phyloP scores from a whole-genome alignment of 441 rosid species.

The Pelargonium citronellum region DNA sequence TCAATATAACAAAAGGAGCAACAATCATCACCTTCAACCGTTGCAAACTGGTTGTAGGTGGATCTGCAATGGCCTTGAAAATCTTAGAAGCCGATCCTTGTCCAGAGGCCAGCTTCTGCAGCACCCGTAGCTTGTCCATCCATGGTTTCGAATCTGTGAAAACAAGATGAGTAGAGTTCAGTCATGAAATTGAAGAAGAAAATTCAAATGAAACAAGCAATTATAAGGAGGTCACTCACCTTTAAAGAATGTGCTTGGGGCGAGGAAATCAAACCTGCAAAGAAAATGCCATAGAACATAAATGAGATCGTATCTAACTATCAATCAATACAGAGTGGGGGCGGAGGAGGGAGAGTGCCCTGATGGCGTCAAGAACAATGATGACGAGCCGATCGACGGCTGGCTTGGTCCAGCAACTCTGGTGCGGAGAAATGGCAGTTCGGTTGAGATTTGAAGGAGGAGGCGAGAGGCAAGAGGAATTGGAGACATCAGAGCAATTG shows the following conservation, averaged over 20 bases:
- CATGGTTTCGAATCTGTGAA: conserved; percentile 61
- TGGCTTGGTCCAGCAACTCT: conserved; percentile 65
- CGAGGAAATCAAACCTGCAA: conserved; percentile 75
- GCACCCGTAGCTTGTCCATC: conserved; percentile 75
- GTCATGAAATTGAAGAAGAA: background rate
- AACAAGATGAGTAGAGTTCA: background rate
- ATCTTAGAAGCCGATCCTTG: conserved; percentile 64
- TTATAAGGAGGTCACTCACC: conserved; percentile 31
- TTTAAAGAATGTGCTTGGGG: conserved; percentile 66
- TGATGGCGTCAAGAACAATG: conserved; percentile 81
- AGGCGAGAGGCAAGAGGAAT: conserved; percentile 51
- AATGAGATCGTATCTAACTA: conserved; percentile 1
- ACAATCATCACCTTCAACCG: conserved; percentile 58
- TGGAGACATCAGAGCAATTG: conserved; percentile 57
- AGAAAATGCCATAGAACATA: background rate
- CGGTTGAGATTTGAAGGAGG: conserved; percentile 14
- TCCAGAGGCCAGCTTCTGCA: conserved; percentile 62
- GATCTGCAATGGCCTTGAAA: conserved; percentile 92
- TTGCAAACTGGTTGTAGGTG: conserved; percentile 94
- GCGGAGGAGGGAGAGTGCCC: conserved; percentile 30
- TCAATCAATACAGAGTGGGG: background rate
- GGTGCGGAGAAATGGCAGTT: conserved; percentile 12
- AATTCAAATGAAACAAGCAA: background rate
- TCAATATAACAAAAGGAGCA: background rate
- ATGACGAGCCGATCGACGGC: conserved; percentile 68